These are phyloP conservation scores for Diaporthe caulivora DNA, from an alignment of 2,329 filamentous ascomycete species.

Conservation along the genomic window DNA sequence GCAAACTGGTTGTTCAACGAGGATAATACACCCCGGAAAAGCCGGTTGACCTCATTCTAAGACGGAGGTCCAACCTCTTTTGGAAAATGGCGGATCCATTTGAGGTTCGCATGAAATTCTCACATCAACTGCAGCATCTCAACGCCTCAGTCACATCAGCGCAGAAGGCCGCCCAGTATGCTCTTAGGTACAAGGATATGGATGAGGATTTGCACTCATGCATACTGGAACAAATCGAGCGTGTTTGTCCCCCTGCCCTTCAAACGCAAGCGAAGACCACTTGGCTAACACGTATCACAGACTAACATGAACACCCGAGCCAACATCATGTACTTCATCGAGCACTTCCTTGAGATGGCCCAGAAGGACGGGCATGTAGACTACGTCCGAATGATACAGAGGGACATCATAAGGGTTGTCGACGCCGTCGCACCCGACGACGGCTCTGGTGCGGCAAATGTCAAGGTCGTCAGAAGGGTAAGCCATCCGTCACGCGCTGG, in stretches of 20 bases:
- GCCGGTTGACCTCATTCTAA: neutral
- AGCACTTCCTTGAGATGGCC: slow-evolving; percentile 91
- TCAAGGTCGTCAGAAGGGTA: slow-evolving; percentile 90
- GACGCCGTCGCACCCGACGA: slow-evolving; percentile 91
- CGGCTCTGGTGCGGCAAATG: slow-evolving; percentile 90
- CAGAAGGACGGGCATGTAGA: slow-evolving; percentile 80
- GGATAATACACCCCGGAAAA: neutral
- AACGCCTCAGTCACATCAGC: slow-evolving; percentile 91
- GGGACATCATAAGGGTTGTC: slow-evolving; percentile 91
- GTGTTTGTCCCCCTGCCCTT: slow-evolving; percentile 59
- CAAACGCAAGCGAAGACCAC: neutral
- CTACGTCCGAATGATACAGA: slow-evolving; percentile 94
- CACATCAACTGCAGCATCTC: slow-evolving; percentile 86
- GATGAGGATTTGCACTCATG: slow-evolving; percentile 98
- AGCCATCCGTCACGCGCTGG: neutral
- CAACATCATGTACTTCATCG: slow-evolving; percentile 99
- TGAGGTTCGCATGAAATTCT: slow-evolving; percentile 98
- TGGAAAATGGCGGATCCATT: slow-evolving; percentile 82
- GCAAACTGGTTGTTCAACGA: neutral
- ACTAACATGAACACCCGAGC: slow-evolving; percentile 97
- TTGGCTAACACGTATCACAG: slow-evolving; percentile 54
- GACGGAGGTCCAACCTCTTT: neutral
- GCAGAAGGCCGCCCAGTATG: slow-evolving; percentile 94
- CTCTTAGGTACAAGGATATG: slow-evolving; percentile 92
- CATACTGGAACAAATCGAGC: slow-evolving; percentile 94